Base-by-base conservation (phyloP, 2,329 filamentous ascomycete species). In the Aspergillus fructus region DNA sequence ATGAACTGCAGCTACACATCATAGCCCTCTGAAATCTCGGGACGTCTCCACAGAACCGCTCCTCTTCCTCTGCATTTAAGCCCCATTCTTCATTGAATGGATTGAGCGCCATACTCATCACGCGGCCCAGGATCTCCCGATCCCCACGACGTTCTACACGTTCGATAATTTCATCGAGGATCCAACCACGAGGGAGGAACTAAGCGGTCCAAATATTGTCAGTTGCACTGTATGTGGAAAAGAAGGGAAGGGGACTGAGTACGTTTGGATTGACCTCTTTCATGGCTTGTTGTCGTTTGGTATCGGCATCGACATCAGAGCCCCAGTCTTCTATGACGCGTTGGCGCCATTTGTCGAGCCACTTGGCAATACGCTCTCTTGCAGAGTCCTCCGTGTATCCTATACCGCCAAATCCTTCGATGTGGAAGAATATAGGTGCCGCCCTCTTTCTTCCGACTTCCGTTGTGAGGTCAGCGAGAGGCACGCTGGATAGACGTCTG, bases 1-100 rank as follows among this genome's bases (percentile, higher is more conserved):
- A 96, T 23, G 93, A 97, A 72, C 91, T 96, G 76, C 94, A 99
- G 71, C 91, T 96, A 74, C 94, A 97, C 79, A 97, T 93, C 84
- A 96, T 86, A 34, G 89, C 90, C 64, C 91, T 84, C 74, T 87
- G 86, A 46, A 81, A 81, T 70, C 83, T 86, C 0, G 93, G 93
- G 54, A 96, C 91, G 75, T 97, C 92, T 2, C 90, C 89, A 65
- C 88, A 91, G 80, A 91, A 96, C 61, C 93, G 81, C 65, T 87
- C 81, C 73, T 96, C 93, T 70, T 96, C 90, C 15, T 86, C 85
- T 52, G 77, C 78, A 62, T 94, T 79, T 56, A 79, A 83, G 79
- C 62, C 76, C 74, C 66, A 81, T 68, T 46, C 79, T 75, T 97
- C 93, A 56, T 91, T 83, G 68, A 97, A 99, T 0, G 94, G 94